Evolutionary conservation across 768 basidiomycete species (phyloP).

Genomic region (Kwoniella heveanensis): DNA sequence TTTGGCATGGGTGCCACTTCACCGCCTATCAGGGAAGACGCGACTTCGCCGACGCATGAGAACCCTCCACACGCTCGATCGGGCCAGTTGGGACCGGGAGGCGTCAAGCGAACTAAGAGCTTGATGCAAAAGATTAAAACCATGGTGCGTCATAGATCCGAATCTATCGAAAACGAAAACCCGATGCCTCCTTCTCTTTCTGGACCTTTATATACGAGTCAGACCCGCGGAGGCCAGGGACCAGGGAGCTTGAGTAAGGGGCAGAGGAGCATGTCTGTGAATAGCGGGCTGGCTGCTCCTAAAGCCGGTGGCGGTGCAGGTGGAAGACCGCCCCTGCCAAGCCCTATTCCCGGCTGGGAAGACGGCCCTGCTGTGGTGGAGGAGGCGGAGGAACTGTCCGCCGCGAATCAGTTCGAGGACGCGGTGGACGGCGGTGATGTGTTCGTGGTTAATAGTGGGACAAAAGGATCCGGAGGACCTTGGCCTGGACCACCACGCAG

Average conservation of each 20-base stretch:
- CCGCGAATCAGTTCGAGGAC: constrained; percentile 21
- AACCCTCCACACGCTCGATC: constrained; percentile 13
- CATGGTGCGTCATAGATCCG: constrained; percentile 53
- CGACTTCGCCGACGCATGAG: constrained; percentile 31
- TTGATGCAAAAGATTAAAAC: constrained; percentile 56
- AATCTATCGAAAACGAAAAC: constrained; percentile 33
- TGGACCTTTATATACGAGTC: neutral
- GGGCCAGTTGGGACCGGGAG: constrained; percentile 21
- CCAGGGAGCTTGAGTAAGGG: constrained; percentile 4
- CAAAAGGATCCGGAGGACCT: neutral
- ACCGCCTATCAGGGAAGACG: constrained; percentile 33
- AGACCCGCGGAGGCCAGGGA: neutral
- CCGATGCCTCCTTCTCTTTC: constrained; percentile 1
- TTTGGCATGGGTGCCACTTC: constrained; percentile 30
- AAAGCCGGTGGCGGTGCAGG: neutral
- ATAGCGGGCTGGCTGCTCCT: constrained; percentile 2
- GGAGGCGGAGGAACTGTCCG: constrained; percentile 29
- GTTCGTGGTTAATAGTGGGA: neutral
- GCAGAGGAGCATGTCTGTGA: constrained; percentile 22
- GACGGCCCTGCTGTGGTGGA: constrained; percentile 23
- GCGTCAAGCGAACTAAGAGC: constrained; percentile 54
- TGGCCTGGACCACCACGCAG: constrained; percentile 2
- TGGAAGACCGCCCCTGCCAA: constrained; percentile 5
- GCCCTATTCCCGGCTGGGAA: constrained; percentile 25
- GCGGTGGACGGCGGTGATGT: constrained; percentile 26